These are phyloP conservation scores for Trametes gibbosa DNA, from an alignment of 768 basidiomycete genomes.

Conservation along the genomic window DNA sequence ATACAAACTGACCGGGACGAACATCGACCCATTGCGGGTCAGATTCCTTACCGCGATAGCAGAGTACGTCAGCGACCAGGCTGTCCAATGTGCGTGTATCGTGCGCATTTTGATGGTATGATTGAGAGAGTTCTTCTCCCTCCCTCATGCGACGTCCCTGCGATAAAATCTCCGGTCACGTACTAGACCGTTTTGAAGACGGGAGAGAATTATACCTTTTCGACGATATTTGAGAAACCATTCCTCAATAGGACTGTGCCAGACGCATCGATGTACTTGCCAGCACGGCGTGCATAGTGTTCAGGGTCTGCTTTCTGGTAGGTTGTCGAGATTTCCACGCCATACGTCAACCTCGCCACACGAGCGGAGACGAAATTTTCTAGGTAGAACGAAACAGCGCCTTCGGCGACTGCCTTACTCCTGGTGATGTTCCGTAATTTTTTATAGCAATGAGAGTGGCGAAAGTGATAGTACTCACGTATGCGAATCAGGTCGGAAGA, in stretches of 20 bases:
- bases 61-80: neutral
- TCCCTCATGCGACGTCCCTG: neutral
- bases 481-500: conserved; percentile 74
- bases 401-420: conserved; percentile 53
- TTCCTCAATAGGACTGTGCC: conserved; percentile 4
- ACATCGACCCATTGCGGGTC: neutral
- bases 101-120: neutral
- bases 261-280: conserved; percentile 33
- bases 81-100: neutral
- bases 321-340: conserved; percentile 37
- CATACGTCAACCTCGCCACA: conserved; percentile 48
- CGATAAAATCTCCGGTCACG: neutral
- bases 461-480: conserved; percentile 46
- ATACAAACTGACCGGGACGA: neutral
- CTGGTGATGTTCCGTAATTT: conserved; percentile 20
- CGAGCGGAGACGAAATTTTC: conserved; percentile 49
- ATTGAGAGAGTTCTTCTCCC: neutral
- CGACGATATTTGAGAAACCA: conserved; percentile 9
- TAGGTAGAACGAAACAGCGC: conserved; percentile 41
- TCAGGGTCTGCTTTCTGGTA: conserved; percentile 38
- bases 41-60: neutral
- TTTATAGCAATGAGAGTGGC: neutral
- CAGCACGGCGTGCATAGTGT: conserved; percentile 37
- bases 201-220: conserved; percentile 4
- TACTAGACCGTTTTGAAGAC: neutral